Evolutionary conservation across 768 basidiomycete species (phyloP).

Genomic region (Thelephora aurantiotincta): DNA sequence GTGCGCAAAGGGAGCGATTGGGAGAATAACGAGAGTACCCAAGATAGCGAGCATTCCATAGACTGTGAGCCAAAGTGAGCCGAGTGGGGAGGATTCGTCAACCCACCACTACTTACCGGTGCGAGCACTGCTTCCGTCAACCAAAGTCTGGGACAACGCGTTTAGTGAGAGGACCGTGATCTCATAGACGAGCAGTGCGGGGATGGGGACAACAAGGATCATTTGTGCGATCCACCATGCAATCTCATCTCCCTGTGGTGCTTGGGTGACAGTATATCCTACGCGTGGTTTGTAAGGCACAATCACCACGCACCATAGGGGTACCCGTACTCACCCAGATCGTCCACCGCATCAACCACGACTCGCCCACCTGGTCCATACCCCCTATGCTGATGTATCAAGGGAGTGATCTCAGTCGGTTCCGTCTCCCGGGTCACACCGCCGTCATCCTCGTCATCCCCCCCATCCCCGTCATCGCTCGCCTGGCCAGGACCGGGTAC

Average conservation of each 20-base stretch:
- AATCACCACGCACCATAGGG: slow-evolving; percentile 4
- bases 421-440: slow-evolving; percentile 19
- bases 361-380: slow-evolving; percentile 8
- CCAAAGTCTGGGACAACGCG: slow-evolving; percentile 40
- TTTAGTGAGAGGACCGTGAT: slow-evolving; percentile 31
- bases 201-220: slow-evolving; percentile 36
- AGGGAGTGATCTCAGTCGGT: slow-evolving; percentile 44
- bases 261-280: slow-evolving; percentile 1
- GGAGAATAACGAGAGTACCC: slow-evolving; percentile 37
- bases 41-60: slow-evolving; percentile 33
- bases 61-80: slow-evolving; percentile 21
- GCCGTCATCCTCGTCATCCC: slow-evolving; percentile 11
- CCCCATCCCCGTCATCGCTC: neutral
- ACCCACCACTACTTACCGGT: slow-evolving; percentile 26
- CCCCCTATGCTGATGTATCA: slow-evolving; percentile 24
- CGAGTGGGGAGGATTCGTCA: neutral
- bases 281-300: neutral
- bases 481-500: neutral
- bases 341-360: slow-evolving; percentile 2
- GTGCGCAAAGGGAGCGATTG: slow-evolving; percentile 50
- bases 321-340: slow-evolving; percentile 3
- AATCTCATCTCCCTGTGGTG: slow-evolving; percentile 12
- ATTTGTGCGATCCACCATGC: slow-evolving; percentile 51
- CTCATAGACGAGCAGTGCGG: slow-evolving; percentile 39
- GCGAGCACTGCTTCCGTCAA: slow-evolving; percentile 41